phyloP scores from a whole-genome alignment of 306 rosid species.

The Vicia faba region DNA sequence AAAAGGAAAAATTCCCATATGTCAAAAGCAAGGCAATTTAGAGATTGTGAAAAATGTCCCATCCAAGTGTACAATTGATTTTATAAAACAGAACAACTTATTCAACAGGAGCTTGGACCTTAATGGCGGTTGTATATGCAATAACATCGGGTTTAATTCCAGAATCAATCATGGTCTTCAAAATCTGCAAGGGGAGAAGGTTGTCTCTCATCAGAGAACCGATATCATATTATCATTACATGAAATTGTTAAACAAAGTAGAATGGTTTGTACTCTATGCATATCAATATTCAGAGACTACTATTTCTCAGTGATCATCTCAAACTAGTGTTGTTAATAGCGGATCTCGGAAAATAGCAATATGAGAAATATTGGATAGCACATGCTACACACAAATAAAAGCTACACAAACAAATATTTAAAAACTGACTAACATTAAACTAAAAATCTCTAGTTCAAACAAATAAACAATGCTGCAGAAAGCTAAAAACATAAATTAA shows the following conservation, averaged over 20 bases:
- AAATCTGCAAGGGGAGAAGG: slow-evolving; percentile 63
- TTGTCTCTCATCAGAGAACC: slow-evolving; percentile 44
- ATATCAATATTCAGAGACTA: slow-evolving; percentile 13
- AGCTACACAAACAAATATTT: too few species aligned
- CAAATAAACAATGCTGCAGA: too few species aligned
- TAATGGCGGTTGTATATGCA: slow-evolving; percentile 83
- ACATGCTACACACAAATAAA: too few species aligned
- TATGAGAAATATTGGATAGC: too few species aligned
- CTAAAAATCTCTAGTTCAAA: too few species aligned
- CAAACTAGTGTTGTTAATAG: too few species aligned
- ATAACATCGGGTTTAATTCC: slow-evolving; percentile 86
- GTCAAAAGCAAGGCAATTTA: slow-evolving; percentile 26
- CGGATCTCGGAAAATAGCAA: too few species aligned
- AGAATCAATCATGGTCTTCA: slow-evolving; percentile 65
- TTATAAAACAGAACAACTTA: slow-evolving; percentile 36
- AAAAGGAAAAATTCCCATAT: slow-evolving; percentile 39
- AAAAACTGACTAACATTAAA: too few species aligned
- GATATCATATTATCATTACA: slow-evolving; percentile 15
- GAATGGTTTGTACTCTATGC: slow-evolving; percentile 3
- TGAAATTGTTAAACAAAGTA: slow-evolving; percentile 10
- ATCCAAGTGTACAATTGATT: slow-evolving; percentile 14
- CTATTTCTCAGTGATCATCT: slow-evolving; percentile 1
- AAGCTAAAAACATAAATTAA: too few species aligned
- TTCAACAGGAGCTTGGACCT: slow-evolving; percentile 54
- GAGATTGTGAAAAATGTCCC: slow-evolving; percentile 18